Evolutionary conservation across 129 eudicot species (phyloP).

Genomic region (Deinandra increscens): DNA sequence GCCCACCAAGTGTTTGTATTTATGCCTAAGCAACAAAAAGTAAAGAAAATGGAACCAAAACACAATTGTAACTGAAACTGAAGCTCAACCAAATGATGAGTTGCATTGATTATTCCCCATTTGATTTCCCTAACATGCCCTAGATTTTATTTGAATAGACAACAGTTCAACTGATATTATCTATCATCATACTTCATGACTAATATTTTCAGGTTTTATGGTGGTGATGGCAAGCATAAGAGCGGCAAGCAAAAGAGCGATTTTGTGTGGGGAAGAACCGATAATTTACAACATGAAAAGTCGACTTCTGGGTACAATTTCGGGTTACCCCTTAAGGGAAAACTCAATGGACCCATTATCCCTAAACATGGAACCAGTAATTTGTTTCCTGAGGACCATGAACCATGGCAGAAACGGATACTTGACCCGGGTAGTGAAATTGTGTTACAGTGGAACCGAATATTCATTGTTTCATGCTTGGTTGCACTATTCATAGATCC

Average conservation of each 20-base stretch:
- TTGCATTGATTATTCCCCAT: not conserved
- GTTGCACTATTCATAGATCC: constrained; percentile 90
- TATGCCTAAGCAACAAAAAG: constrained; percentile 22
- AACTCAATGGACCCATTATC: constrained; percentile 25
- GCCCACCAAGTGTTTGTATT: constrained; percentile 30
- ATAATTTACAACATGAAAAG: constrained; percentile 50
- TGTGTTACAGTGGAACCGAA: constrained; percentile 78
- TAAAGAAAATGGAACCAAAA: not conserved
- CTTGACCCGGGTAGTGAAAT: constrained; percentile 98
- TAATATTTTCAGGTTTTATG: constrained; percentile 58
- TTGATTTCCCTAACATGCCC: not conserved
- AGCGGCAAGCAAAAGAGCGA: constrained; percentile 44
- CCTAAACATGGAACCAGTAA: constrained; percentile 57
- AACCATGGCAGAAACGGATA: constrained; percentile 71
- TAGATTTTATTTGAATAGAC: constrained; percentile 1
- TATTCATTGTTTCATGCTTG: constrained; percentile 79
- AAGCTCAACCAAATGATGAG: not conserved
- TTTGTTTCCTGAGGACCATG: constrained; percentile 74
- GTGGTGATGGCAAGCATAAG: too few relatives aligned
- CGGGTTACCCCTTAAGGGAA: constrained; percentile 38
- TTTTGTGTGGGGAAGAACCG: constrained; percentile 55
- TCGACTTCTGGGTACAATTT: constrained; percentile 62
- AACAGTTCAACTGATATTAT: not conserved
- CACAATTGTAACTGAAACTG: constrained; percentile 1
- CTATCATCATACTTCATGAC: not conserved